These are phyloP conservation scores for Saccharum hybrid DNA, from an alignment of 202 grass and related monocot species.

Conservation along the genomic window DNA sequence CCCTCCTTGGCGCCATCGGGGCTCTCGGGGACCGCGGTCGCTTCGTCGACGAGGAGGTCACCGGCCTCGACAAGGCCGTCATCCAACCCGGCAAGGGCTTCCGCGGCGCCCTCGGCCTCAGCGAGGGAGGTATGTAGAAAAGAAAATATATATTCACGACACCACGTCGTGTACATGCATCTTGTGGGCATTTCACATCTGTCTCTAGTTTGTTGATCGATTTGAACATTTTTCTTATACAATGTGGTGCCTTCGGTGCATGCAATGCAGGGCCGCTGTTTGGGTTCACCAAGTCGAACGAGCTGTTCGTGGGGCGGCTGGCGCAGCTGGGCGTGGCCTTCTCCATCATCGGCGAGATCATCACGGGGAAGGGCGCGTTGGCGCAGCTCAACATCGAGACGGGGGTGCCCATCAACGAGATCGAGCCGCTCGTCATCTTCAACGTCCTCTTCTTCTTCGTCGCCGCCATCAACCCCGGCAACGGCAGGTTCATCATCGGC, in stretches of 20 bases:
- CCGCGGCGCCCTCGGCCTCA: conserved; percentile 73
- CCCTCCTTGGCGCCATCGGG: conserved; percentile 96
- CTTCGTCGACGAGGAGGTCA: conserved; percentile 79
- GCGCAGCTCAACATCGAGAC: conserved; percentile 99
- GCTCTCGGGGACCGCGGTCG: conserved; percentile 87
- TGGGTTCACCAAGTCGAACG: conserved; percentile 98
- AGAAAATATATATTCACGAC: neutral
- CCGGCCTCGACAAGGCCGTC: conserved; percentile 86
- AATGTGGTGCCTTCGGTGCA: neutral
- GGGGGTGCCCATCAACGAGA: conserved; percentile 90
- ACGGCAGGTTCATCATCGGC: conserved; percentile 73
- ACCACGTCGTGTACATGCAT: too few species aligned
- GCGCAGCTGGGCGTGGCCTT: conserved; percentile 96
- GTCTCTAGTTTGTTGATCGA: neutral
- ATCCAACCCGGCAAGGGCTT: conserved; percentile 87
- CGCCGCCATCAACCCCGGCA: conserved; percentile 92
- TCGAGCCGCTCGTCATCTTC: conserved; percentile 92
- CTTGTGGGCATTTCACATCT: too few species aligned
- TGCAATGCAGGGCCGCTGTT: conserved; percentile 69
- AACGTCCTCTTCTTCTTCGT: conserved; percentile 97
- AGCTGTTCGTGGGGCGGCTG: conserved; percentile 98
- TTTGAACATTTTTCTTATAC: neutral
- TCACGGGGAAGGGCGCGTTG: conserved; percentile 95
- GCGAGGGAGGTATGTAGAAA: conserved; percentile 67
- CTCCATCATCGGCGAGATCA: conserved; percentile 96